Evolutionary conservation across 352 stramenopile genomes (phyloP).

Genomic region (Globisporangium abappressorium): DNA sequence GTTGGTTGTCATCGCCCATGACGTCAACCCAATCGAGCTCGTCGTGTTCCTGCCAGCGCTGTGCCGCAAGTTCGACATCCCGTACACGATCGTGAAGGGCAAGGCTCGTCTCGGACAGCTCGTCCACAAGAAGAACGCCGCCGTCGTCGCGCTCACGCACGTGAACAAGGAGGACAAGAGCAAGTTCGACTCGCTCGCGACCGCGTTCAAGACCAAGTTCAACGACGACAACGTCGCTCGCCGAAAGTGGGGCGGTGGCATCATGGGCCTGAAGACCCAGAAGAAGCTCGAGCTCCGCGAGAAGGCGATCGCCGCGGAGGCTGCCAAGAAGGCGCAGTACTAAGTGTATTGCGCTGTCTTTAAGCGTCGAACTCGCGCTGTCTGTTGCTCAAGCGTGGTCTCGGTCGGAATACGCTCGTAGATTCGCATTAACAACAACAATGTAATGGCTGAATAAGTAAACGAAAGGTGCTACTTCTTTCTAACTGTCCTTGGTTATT

Average conservation of each 20-base stretch:
- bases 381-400: background rate
- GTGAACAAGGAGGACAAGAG: constrained; percentile 98
- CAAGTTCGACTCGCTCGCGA: constrained; percentile 93
- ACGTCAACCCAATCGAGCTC: constrained; percentile 98
- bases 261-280: constrained; percentile 99
- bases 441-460: constrained; percentile 54
- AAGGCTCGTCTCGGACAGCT: constrained; percentile 98
- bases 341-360: constrained; percentile 40
- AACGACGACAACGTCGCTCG: constrained; percentile 92
- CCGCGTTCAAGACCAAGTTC: constrained; percentile 96
- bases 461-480: constrained; percentile 9
- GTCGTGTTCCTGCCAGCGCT: constrained; percentile 97
- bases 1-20: constrained; percentile 98
- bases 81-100: constrained; percentile 99
- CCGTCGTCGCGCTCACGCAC: constrained; percentile 94
- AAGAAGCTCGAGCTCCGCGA: constrained; percentile 98
- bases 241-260: constrained; percentile 98
- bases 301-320: constrained; percentile 96
- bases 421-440: constrained; percentile 10
- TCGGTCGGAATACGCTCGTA: background rate
- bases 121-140: constrained; percentile 98
- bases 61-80: constrained; percentile 99
- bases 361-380: background rate
- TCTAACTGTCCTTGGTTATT: background rate
- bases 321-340: constrained; percentile 98